Evolutionary conservation across 306 rosid genomes (phyloP), one percentile per base, ranked within the genome.

Genomic region (Cucumis hystrix): DNA sequence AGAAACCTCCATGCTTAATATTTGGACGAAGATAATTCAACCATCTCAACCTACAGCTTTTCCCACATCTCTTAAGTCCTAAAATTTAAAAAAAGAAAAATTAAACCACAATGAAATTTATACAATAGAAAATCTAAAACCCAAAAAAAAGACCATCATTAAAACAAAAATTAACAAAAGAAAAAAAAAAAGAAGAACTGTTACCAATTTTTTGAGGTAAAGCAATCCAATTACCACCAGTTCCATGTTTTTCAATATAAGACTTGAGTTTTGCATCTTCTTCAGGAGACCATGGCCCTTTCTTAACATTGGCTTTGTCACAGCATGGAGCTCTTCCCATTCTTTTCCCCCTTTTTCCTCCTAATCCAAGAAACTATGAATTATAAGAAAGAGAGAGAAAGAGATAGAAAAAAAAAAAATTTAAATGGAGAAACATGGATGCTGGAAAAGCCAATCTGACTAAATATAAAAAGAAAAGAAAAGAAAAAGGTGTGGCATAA

Each of bases 311-410:
- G 59, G 92, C 90, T 84, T 88, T 88, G 84, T 88, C 92, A 74
- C 92, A 88, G 79, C 92, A 88, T 83, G 91, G 92, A 83, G 92
- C 92, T 68, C 92, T 88, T 14, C 92, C 90, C 92, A 88, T 81
- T 43, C 7, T 7, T 12, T 11, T 28, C 15, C 40, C 33, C 40
- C 7, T 3, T 47, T 13, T 23, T 28, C 30, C 58, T 70, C 58
- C 35, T 68, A 68, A 41, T 47, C 39, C 59, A 47, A 13, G 23
- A 13, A 33, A 4, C 28, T 14, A 47, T 1, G 18, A 15, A 70
- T 13, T 70, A 70, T 45, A 43, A 17, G 10, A 63, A 10, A 66
- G 72, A 39, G 52, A 66, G 73, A 66, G 74, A 68, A 4, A 66
- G 18, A 54, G n/a, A 74, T 10, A 52, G 13, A 52, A 41, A 47